These are phyloP conservation scores for Candolleomyces eurysporus DNA, from an alignment of 768 basidiomycete species.

Conservation along the genomic window DNA sequence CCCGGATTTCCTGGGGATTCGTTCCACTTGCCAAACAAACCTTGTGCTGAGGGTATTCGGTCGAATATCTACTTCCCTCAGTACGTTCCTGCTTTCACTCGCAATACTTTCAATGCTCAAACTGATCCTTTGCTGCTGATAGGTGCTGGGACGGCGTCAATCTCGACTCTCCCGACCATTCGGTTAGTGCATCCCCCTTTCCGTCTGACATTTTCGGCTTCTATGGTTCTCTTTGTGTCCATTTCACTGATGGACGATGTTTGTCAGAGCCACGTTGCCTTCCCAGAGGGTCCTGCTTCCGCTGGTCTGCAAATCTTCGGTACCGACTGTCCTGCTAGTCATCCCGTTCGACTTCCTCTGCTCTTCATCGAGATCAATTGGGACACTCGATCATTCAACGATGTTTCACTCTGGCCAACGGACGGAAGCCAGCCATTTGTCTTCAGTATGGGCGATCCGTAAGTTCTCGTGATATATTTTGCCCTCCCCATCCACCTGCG, in stretches of 20 bases:
- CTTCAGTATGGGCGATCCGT: constrained; percentile 12
- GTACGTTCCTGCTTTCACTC: neutral
- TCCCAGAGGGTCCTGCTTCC: constrained; percentile 2
- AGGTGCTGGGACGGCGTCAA: constrained; percentile 1
- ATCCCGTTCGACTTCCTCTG: constrained; percentile 9
- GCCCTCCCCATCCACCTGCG: neutral
- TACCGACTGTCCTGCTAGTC: constrained; percentile 9
- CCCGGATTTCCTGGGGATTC: neutral
- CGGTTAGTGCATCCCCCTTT: neutral
- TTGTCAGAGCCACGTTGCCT: constrained; percentile 4
- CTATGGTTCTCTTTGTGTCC: too few species aligned
- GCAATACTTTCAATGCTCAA: neutral
- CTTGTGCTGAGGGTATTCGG: neutral
- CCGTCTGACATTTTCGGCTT: neutral
- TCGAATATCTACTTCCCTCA: constrained; percentile 1
- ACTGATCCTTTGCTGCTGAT: neutral
- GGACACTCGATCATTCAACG: constrained; percentile 10
- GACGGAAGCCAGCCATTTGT: constrained; percentile 10
- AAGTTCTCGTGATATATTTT: neutral
- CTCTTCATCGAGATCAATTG: constrained; percentile 11
- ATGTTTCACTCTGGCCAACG: constrained; percentile 4
- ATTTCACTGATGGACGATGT: neutral
- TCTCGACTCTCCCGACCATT: neutral
- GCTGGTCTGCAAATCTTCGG: constrained; percentile 9
- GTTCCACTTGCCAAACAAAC: neutral